These are phyloP conservation scores for Nicotiana attenuata DNA, from an alignment of 257 asterid genomes.

Conservation along the genomic window DNA sequence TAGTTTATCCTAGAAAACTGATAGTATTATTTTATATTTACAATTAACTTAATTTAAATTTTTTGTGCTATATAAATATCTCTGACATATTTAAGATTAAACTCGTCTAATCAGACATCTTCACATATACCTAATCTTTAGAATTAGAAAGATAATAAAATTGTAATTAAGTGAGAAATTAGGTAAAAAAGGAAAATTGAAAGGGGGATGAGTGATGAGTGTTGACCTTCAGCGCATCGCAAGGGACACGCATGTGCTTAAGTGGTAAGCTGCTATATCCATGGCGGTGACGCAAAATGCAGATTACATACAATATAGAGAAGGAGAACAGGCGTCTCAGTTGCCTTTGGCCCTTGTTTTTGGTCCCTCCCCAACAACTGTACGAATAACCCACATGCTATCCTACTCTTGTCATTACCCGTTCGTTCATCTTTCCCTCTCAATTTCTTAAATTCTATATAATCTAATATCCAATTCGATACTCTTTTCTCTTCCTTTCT, in stretches of 20 bases:
- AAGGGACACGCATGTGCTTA: neutral
- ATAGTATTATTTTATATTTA: too few species aligned
- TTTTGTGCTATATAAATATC: too few species aligned
- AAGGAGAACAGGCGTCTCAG: neutral
- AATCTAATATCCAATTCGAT: too few species aligned
- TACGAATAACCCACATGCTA: neutral
- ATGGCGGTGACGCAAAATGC: neutral
- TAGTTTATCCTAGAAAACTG: too few species aligned
- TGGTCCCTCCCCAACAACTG: neutral
- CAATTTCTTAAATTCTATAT: too few species aligned
- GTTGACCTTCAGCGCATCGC: neutral
- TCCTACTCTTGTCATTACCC: too few species aligned
- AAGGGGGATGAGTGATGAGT: neutral
- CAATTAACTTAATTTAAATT: too few species aligned
- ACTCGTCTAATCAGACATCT: too few species aligned
- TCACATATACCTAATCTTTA: too few species aligned
- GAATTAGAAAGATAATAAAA: too few species aligned
- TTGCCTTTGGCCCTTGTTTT: neutral
- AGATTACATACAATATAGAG: neutral
- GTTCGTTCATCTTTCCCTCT: too few species aligned
- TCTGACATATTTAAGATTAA: too few species aligned
- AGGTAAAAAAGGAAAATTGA: neutral
- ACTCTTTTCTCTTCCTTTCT: neutral
- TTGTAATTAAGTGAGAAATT: neutral
- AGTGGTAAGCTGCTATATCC: neutral